These are phyloP conservation scores for Suillus ampliporus DNA, from an alignment of 768 basidiomycete species.

Conservation along the genomic window DNA sequence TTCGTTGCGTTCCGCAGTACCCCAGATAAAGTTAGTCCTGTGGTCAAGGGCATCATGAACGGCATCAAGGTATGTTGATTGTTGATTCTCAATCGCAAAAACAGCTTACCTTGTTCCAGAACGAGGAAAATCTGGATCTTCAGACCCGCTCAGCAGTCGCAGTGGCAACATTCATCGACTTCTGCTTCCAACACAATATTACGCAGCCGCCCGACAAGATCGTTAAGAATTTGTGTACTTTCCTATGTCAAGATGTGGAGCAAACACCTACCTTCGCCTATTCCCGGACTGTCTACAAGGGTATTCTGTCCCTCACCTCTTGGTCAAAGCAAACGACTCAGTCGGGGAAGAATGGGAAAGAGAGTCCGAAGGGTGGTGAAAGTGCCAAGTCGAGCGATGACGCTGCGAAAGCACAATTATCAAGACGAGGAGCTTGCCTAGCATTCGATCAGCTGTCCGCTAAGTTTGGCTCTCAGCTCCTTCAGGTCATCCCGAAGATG, in stretches of 20 bases:
- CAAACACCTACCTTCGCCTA: slow-evolving; percentile 89
- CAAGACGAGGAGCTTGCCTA: slow-evolving; percentile 83
- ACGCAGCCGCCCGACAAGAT: slow-evolving; percentile 93
- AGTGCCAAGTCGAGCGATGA: slow-evolving; percentile 56
- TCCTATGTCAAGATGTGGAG: slow-evolving; percentile 90
- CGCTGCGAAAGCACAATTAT: slow-evolving; percentile 66
- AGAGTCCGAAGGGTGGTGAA: slow-evolving; percentile 48
- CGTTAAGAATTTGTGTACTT: slow-evolving; percentile 95
- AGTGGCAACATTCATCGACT: slow-evolving; percentile 87
- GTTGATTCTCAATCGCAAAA: neutral
- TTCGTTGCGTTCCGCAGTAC: slow-evolving; percentile 86
- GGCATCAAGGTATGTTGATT: slow-evolving; percentile 81
- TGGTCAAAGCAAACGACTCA: slow-evolving; percentile 40
- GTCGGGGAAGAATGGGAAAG: slow-evolving; percentile 42
- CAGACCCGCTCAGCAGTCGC: slow-evolving; percentile 88
- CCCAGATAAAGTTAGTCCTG: slow-evolving; percentile 93
- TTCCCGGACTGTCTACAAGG: slow-evolving; percentile 62
- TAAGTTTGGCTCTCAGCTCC: slow-evolving; percentile 72
- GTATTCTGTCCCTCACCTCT: slow-evolving; percentile 77
- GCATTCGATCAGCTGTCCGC: slow-evolving; percentile 82
- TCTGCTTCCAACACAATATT: slow-evolving; percentile 75
- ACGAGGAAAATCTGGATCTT: slow-evolving; percentile 86
- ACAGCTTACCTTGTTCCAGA: slow-evolving; percentile 48
- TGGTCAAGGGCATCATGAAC: slow-evolving; percentile 97
- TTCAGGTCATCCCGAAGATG: slow-evolving; percentile 88